These are phyloP conservation scores for Talaromyces adpressus DNA, from an alignment of 495 filamentous ascomycete genomes.

Conservation along the genomic window DNA sequence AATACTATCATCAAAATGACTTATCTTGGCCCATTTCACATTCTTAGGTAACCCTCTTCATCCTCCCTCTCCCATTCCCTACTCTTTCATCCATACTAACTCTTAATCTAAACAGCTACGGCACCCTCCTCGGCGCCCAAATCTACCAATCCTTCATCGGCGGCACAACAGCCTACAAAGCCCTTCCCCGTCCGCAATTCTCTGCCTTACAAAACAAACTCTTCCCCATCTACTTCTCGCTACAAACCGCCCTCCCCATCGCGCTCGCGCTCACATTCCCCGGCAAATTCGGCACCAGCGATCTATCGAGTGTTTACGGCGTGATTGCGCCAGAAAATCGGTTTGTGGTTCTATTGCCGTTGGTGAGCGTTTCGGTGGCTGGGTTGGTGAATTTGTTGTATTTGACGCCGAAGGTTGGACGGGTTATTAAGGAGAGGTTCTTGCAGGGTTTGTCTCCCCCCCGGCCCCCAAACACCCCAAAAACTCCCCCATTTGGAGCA, in stretches of 20 bases:
- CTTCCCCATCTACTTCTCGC: slow-evolving; percentile 79
- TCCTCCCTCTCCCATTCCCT: not conserved
- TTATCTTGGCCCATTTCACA: slow-evolving; percentile 67
- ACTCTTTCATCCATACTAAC: not conserved
- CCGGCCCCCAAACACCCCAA: too few relatives aligned
- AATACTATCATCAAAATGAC: slow-evolving; percentile 16
- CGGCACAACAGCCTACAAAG: slow-evolving; percentile 64
- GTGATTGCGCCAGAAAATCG: slow-evolving; percentile 49
- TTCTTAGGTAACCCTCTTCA: slow-evolving; percentile 28
- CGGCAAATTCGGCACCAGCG: slow-evolving; percentile 17
- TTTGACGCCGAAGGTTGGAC: slow-evolving; percentile 64
- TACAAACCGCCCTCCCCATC: slow-evolving; percentile 69
- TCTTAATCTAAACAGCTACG: slow-evolving; percentile 51
- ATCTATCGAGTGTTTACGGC: slow-evolving; percentile 41
- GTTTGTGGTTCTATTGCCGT: slow-evolving; percentile 53
- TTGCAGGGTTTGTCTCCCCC: slow-evolving; percentile 52
- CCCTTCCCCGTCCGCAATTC: slow-evolving; percentile 75
- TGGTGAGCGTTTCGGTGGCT: slow-evolving; percentile 56
- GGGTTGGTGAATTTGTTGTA: slow-evolving; percentile 59
- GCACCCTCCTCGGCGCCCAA: slow-evolving; percentile 68
- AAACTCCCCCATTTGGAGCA: too few relatives aligned
- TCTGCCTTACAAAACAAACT: slow-evolving; percentile 65
- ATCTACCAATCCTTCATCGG: slow-evolving; percentile 79
- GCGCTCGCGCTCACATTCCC: slow-evolving; percentile 78
- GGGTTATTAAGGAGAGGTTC: slow-evolving; percentile 66